Percentiles rank a stretch among this genome's conserved stretches.
Conservation (phyloP, 805 yeast species). For the Metschnikowia similis region DNA sequence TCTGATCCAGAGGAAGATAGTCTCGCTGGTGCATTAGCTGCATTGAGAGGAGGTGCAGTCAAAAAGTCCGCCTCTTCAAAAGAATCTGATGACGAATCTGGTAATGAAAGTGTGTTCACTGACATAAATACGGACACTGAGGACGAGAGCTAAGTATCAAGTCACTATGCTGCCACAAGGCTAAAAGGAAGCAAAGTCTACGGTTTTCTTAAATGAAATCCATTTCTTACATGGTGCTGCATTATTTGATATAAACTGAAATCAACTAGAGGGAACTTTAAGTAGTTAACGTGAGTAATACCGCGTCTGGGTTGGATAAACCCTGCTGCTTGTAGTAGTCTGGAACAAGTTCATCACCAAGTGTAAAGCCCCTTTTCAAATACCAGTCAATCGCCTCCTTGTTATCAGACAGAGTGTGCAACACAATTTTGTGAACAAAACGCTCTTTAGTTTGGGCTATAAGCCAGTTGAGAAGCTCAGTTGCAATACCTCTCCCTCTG, state of each 20-base stretch:
- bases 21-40: slow-evolving; percentile 70
- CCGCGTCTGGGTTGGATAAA: slow-evolving; percentile 47
- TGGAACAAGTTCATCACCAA: slow-evolving; percentile 29
- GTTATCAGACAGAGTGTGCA: slow-evolving; percentile 50
- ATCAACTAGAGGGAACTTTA: slow-evolving; percentile 7
- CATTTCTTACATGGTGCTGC: background rate
- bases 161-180: background rate
- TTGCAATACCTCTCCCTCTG: slow-evolving; percentile 58
- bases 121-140: slow-evolving; percentile 43
- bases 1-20: slow-evolving; percentile 74
- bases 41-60: slow-evolving; percentile 58
- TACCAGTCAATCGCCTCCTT: slow-evolving; percentile 48
- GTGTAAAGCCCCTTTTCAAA: slow-evolving; percentile 43
- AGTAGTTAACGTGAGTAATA: slow-evolving; percentile 28
- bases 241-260: background rate
- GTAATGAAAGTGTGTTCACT: slow-evolving; percentile 38
- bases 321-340: slow-evolving; percentile 48
- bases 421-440: slow-evolving; percentile 49
- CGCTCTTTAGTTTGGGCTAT: slow-evolving; percentile 52
- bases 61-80: slow-evolving; percentile 33
- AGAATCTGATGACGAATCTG: slow-evolving; percentile 38
- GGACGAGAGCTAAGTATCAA: slow-evolving; percentile 25
- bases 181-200: background rate
- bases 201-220: background rate
- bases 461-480: slow-evolving; percentile 51